Evolutionary conservation across 306 rosid species (phyloP).

Genomic region (Cucumis melo): DNA sequence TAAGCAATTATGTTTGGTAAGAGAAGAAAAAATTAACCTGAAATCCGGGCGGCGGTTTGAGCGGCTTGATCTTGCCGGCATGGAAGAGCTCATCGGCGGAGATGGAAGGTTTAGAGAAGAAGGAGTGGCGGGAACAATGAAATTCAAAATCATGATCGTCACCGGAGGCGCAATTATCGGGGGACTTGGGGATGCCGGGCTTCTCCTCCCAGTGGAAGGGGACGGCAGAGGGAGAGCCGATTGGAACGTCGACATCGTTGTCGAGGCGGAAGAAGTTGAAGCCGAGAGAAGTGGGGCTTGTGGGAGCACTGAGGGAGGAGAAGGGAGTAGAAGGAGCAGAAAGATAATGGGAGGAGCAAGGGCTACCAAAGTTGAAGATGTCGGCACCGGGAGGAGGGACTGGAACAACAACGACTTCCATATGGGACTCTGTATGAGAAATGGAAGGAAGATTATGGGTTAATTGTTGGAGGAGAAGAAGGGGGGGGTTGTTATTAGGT

Average conservation of each 20-base stretch:
- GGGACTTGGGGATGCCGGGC: conserved; percentile 42
- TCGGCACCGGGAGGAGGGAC: conserved; percentile 12
- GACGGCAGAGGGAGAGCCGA: conserved; percentile 22
- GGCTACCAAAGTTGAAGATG: conserved; percentile 43
- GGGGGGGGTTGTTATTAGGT: background rate
- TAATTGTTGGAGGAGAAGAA: background rate
- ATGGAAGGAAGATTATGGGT: background rate
- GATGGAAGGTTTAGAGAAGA: conserved; percentile 12
- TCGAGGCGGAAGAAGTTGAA: conserved; percentile 18
- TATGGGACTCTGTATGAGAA: background rate
- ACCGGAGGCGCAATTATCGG: background rate
- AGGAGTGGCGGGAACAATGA: background rate
- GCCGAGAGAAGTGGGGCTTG: conserved; percentile 50
- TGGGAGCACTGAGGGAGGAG: conserved; percentile 66
- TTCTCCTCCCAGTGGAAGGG: conserved; percentile 53
- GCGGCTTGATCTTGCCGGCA: conserved; percentile 45
- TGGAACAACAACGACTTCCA: conserved; percentile 19
- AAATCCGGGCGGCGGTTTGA: conserved; percentile 30
- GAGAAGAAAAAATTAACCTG: background rate
- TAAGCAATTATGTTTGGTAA: no score
- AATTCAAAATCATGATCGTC: conserved; percentile 27
- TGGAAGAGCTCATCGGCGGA: conserved; percentile 55
- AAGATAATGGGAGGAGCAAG: conserved; percentile 65
- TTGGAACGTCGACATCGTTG: background rate
- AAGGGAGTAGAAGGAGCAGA: conserved; percentile 85